Conservation (phyloP, 1,284 basidiomycete genomes). For the Wolfiporia cocos region DNA sequence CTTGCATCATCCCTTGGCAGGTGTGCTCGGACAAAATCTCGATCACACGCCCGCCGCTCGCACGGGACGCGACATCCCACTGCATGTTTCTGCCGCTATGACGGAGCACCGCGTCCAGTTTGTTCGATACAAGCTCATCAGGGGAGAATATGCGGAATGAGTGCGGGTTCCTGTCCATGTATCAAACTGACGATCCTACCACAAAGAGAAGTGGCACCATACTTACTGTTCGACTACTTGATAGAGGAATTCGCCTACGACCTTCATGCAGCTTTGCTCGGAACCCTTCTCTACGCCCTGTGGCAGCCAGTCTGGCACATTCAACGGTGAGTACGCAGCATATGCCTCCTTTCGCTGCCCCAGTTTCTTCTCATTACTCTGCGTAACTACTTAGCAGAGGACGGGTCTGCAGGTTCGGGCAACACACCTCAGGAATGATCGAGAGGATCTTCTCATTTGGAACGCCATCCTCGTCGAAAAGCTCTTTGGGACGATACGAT, state of each 20-base stretch:
- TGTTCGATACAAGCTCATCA: conserved; percentile 87
- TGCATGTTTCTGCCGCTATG: conserved; percentile 72
- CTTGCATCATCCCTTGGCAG: conserved; percentile 83
- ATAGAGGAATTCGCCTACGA: conserved; percentile 53
- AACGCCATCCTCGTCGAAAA: conserved; percentile 50
- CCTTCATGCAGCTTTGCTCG: conserved; percentile 76
- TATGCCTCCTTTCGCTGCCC: conserved; percentile 67
- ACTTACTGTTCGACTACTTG: conserved; percentile 52
- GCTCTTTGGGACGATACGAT: conserved; percentile 57
- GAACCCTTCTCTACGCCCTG: conserved; percentile 47
- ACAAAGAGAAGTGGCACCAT: not conserved
- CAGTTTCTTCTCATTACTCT: conserved; percentile 43
- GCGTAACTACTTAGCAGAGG: too few species aligned
- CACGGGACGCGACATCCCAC: conserved; percentile 64
- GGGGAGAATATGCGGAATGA: conserved; percentile 89
- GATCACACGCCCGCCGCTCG: conserved; percentile 70
- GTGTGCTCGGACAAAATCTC: conserved; percentile 90
- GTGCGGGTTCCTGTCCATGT: conserved; percentile 58
- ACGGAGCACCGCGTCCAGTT: conserved; percentile 75
- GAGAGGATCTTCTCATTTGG: conserved; percentile 47
- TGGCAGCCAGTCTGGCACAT: conserved; percentile 61
- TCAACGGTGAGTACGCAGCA: conserved; percentile 53
- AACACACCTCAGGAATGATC: conserved; percentile 43
- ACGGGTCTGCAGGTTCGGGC: not conserved
- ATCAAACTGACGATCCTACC: conserved; percentile 2